Percentiles rank a stretch among this genome's conserved stretches.
Evolutionary conservation across 352 stramenopile species (phyloP).

Genomic region (Pythium guiyangense): DNA sequence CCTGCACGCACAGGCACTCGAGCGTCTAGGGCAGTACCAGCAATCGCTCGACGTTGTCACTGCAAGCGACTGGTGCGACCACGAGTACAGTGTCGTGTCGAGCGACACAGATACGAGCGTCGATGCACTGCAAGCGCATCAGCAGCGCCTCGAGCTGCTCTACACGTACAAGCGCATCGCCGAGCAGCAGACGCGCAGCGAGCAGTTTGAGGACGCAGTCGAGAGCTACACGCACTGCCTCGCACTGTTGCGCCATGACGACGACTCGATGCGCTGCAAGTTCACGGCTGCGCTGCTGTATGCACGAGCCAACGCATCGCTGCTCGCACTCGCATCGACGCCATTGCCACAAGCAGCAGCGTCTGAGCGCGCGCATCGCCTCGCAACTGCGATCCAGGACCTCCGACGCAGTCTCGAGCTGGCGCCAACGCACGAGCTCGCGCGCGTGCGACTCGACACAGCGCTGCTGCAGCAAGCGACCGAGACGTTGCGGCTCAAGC

Average conservation of each 20-base stretch:
- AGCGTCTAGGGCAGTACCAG: conserved; percentile 14
- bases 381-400: conserved; percentile 6
- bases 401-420: conserved; percentile 9
- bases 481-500: conserved; percentile 1
- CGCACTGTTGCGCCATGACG: conserved; percentile 7
- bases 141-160: conserved; percentile 9
- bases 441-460: conserved; percentile 10
- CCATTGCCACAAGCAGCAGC: not conserved
- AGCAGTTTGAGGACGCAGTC: conserved; percentile 14
- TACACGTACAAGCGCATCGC: conserved; percentile 15
- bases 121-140: conserved; percentile 10
- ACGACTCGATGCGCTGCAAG: conserved; percentile 8
- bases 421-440: conserved; percentile 3
- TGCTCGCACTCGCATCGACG: not conserved
- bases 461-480: conserved; percentile 15
- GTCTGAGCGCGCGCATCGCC: not conserved
- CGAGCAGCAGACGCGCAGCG: conserved; percentile 13
- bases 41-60: conserved; percentile 13
- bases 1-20: conserved; percentile 19
- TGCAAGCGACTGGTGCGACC: not conserved
- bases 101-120: not conserved
- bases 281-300: conserved; percentile 20
- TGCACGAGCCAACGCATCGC: conserved; percentile 15
- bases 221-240: conserved; percentile 21
- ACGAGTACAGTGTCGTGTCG: not conserved